phyloP scores from a whole-genome alignment of 2,329 filamentous ascomycete species.

The Penicillium expansum region DNA sequence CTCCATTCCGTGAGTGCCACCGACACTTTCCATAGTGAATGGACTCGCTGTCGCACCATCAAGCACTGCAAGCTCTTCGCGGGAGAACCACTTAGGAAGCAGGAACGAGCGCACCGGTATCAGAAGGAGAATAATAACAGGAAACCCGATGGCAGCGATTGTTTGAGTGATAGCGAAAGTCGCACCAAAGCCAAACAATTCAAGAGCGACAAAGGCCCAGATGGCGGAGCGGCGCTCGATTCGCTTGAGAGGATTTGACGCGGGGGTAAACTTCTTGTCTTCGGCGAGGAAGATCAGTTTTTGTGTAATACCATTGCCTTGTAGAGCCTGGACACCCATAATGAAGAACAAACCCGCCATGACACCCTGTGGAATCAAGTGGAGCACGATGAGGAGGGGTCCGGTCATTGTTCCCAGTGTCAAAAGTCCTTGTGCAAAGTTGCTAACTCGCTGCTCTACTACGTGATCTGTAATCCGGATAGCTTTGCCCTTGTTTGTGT shows the following conservation, averaged over 20 bases:
- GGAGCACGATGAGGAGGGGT: constrained; percentile 69
- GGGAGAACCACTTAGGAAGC: constrained; percentile 60
- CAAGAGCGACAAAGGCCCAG: constrained; percentile 68
- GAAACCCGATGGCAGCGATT: constrained; percentile 77
- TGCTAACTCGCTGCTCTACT: constrained; percentile 72
- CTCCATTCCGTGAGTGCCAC: constrained; percentile 57
- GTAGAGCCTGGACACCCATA: constrained; percentile 77
- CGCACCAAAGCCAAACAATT: constrained; percentile 68
- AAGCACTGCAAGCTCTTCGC: constrained; percentile 59
- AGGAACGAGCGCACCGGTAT: constrained; percentile 65
- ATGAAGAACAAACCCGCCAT: constrained; percentile 80
- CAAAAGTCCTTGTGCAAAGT: constrained; percentile 72
- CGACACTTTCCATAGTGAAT: constrained; percentile 74
- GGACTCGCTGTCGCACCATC: constrained; percentile 73
- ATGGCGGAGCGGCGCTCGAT: constrained; percentile 63
- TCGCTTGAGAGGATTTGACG: constrained; percentile 58
- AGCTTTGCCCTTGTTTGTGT: constrained; percentile 57
- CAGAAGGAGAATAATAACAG: constrained; percentile 67
- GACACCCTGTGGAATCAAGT: constrained; percentile 75
- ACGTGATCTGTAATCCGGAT: constrained; percentile 61
- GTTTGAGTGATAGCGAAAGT: constrained; percentile 84
- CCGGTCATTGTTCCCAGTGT: constrained; percentile 77
- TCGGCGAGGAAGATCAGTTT: constrained; percentile 69
- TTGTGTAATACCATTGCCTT: constrained; percentile 71
- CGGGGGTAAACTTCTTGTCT: constrained; percentile 61